phyloP scores from a whole-genome alignment of 345 rosid species.

The Camelina neglecta region DNA sequence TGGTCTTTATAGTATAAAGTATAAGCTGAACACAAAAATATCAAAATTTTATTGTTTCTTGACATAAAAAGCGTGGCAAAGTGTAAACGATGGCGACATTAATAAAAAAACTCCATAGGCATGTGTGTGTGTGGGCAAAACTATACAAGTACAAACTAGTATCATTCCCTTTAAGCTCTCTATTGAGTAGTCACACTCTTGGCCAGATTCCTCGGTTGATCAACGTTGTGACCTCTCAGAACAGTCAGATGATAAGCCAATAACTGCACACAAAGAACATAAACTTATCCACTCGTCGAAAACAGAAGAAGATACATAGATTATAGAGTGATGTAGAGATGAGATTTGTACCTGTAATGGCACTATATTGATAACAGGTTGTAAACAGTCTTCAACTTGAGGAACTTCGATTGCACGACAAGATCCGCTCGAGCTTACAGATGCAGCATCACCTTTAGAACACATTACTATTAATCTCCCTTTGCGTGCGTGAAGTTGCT shows the following conservation, averaged over 20 bases:
- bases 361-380: constrained; percentile 81
- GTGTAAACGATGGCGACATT: background rate
- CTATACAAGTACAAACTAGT: constrained; percentile 37
- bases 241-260: constrained; percentile 91
- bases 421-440: constrained; percentile 72
- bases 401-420: constrained; percentile 87
- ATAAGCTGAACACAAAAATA: background rate
- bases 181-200: constrained; percentile 86
- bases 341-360: constrained; percentile 71
- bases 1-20: background rate
- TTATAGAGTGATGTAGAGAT: constrained; percentile 11
- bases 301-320: background rate
- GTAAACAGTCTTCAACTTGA: constrained; percentile 93
- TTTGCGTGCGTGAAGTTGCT: constrained; percentile 91
- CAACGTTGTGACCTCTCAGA: constrained; percentile 80
- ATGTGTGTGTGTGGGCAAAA: background rate
- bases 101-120: constrained; percentile 13
- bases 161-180: constrained; percentile 20
- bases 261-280: constrained; percentile 54
- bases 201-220: constrained; percentile 93
- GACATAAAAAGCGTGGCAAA: constrained; percentile 10
- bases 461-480: constrained; percentile 87
- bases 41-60: background rate
- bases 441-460: constrained; percentile 79
- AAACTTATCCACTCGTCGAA: background rate